Base-by-base conservation (phyloP, 352 stramenopile genomes). In the Halophytophthora batemanensis region DNA sequence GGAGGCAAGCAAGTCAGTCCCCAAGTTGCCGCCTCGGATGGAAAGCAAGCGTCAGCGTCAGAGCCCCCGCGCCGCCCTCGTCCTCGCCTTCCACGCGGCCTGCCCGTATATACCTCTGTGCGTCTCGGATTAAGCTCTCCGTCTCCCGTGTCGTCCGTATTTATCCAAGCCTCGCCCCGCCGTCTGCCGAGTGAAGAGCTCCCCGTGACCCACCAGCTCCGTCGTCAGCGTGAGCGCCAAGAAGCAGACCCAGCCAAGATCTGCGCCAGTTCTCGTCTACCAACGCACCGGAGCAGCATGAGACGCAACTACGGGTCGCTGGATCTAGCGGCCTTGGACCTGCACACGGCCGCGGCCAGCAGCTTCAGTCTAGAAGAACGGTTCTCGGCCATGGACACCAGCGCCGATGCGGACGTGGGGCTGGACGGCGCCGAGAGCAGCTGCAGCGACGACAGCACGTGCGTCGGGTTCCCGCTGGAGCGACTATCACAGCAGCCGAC, bases 241-340 rank as follows among this genome's bases (percentile, higher is more conserved):
- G 25, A 4, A 31, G 25, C 25, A 8, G 4, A 31, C 4, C 25
- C 25, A 31, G 25, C 4, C 25, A 31, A 31, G 25, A 4, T 4
- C 25, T 8, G 25, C 25, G 25, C 43, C 43, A 49, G 17, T 22
- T 41, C 38, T 45, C 40, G 59, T 39, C 48, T 35, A 54, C 43
- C 35, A 23, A 40, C 38, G 6, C 39, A 40, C 35, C 34, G 23
- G 54, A 38, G 3, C 48, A 49, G 18, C 53, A 82, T 82, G 71
- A 63, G 71, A 44, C 71, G 71, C 37, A 82, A 82, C 57, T 82
- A 69, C 46, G 71, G 71, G 49, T 82, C 71, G 23, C 60, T 79
- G 23, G 69, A 82, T 49, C 66, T 82, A 36, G 63, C 63, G n/a
- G 71, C 71, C 42, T 39, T 82, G 23, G 71, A 76, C 53, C 55